Percentiles rank a stretch among this genome's conserved stretches.
Evolutionary conservation across 352 stramenopile genomes (phyloP).

Genomic region (Globisporangium barbulae): DNA sequence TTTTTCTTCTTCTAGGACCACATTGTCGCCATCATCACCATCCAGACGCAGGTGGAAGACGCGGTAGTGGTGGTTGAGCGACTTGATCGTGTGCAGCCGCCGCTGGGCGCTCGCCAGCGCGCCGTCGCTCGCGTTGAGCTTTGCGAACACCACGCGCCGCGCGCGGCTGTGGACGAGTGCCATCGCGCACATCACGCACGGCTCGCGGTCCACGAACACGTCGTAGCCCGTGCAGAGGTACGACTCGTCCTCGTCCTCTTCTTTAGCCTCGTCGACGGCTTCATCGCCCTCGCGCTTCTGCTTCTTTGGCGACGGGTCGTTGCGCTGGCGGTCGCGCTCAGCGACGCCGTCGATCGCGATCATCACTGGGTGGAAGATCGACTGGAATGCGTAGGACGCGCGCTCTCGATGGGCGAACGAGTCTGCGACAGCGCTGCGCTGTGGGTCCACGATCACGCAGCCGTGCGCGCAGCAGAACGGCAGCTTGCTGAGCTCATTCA

Average conservation of each 20-base stretch:
- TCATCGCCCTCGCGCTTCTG: slow-evolving; percentile 24
- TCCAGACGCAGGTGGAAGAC: slow-evolving; percentile 59
- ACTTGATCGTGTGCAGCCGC: slow-evolving; percentile 78
- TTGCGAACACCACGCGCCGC: slow-evolving; percentile 73
- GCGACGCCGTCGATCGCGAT: slow-evolving; percentile 64
- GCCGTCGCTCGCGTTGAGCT: slow-evolving; percentile 49
- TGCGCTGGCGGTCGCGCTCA: slow-evolving; percentile 45
- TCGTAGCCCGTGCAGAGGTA: slow-evolving; percentile 91
- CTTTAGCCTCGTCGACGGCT: background rate
- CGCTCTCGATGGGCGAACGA: slow-evolving; percentile 11
- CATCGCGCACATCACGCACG: slow-evolving; percentile 90
- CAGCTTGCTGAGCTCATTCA: slow-evolving; percentile 1
- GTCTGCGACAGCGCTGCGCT: slow-evolving; percentile 20
- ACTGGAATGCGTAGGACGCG: slow-evolving; percentile 32
- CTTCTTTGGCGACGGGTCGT: slow-evolving; percentile 31
- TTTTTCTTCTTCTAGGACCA: background rate
- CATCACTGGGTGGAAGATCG: slow-evolving; percentile 70
- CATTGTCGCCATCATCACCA: background rate
- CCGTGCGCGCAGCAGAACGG: slow-evolving; percentile 44
- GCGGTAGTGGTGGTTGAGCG: slow-evolving; percentile 87
- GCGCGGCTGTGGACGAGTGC: slow-evolving; percentile 84
- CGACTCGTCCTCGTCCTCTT: slow-evolving; percentile 32
- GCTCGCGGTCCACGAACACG: slow-evolving; percentile 81
- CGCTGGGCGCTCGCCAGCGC: slow-evolving; percentile 57
- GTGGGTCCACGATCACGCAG: slow-evolving; percentile 56